phyloP scores from a whole-genome alignment of 139 green algal genomes.

The Auxenochlorella pyrenoidosa region DNA sequence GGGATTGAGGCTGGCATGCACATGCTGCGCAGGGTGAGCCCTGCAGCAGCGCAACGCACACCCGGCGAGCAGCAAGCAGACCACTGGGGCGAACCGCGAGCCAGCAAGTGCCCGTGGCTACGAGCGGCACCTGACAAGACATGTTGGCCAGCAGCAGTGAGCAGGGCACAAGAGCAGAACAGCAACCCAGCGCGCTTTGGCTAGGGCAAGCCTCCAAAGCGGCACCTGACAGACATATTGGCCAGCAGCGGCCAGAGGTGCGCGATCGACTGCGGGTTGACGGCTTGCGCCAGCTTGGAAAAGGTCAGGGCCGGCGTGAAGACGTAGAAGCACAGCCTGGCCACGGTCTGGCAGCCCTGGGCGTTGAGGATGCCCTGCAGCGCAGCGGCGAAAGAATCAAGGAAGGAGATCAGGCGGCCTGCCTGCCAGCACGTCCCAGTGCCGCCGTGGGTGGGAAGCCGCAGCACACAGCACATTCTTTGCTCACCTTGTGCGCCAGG shows the following conservation, averaged over 20 bases:
- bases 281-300: slow-evolving; percentile 27
- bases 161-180: too few relatives aligned
- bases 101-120: too few relatives aligned
- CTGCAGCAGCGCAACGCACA: too few relatives aligned
- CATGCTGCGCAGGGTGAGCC: too few relatives aligned
- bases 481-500: slow-evolving; percentile 30
- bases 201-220: too few relatives aligned
- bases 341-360: slow-evolving; percentile 11
- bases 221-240: slow-evolving; percentile 43
- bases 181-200: background rate
- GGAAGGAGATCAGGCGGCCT: too few relatives aligned
- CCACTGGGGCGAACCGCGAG: too few relatives aligned
- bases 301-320: slow-evolving; percentile 43
- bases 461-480: background rate
- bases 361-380: slow-evolving; percentile 27
- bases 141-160: too few relatives aligned
- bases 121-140: too few relatives aligned
- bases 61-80: too few relatives aligned
- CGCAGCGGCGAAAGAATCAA: background rate
- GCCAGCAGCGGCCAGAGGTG: slow-evolving; percentile 46
- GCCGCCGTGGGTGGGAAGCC: background rate
- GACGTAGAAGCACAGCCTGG: slow-evolving; percentile 28
- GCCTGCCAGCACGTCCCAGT: too few relatives aligned
- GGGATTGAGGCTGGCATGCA: too few relatives aligned
- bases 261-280: slow-evolving; percentile 29